Conservation (phyloP, 2,329 filamentous ascomycete species). For the Calonectria ilicicola region DNA sequence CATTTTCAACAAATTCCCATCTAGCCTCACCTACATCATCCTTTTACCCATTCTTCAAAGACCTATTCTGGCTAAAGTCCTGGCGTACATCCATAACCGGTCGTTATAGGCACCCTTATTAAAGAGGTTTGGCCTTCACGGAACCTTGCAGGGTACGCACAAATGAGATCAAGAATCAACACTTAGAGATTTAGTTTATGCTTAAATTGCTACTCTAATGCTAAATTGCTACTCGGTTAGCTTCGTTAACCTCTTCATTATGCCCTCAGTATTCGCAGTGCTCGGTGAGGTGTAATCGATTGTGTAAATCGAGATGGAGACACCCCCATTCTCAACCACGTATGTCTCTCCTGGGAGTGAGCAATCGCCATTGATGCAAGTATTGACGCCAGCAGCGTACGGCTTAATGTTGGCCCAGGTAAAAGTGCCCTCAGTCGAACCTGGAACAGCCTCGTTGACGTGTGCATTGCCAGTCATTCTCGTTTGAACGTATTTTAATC, state of each 20-base stretch:
- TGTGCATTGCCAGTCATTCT: constrained; percentile 62
- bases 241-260: constrained; percentile 40
- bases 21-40: too few species aligned
- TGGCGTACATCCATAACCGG: too few species aligned
- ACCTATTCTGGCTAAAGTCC: too few species aligned
- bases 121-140: too few species aligned
- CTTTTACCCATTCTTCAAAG: too few species aligned
- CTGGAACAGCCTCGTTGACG: constrained; percentile 58
- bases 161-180: too few species aligned
- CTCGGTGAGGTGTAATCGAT: constrained; percentile 63
- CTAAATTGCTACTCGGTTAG: constrained; percentile 17
- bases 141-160: too few species aligned
- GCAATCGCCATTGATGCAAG: constrained; percentile 64
- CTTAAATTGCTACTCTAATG: too few species aligned
- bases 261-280: constrained; percentile 35
- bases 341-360: constrained; percentile 62
- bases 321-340: constrained; percentile 56
- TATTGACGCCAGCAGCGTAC: constrained; percentile 55
- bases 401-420: constrained; percentile 53
- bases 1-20: too few species aligned
- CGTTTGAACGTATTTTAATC: constrained; percentile 59
- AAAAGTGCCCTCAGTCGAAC: constrained; percentile 58
- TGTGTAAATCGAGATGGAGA: constrained; percentile 60
- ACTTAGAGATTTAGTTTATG: too few species aligned
- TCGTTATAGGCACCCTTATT: too few species aligned